Percentiles rank a stretch among this genome's conserved stretches.
phyloP scores from a whole-genome alignment of 257 asterid species.

The Nicotiana benthamiana region DNA sequence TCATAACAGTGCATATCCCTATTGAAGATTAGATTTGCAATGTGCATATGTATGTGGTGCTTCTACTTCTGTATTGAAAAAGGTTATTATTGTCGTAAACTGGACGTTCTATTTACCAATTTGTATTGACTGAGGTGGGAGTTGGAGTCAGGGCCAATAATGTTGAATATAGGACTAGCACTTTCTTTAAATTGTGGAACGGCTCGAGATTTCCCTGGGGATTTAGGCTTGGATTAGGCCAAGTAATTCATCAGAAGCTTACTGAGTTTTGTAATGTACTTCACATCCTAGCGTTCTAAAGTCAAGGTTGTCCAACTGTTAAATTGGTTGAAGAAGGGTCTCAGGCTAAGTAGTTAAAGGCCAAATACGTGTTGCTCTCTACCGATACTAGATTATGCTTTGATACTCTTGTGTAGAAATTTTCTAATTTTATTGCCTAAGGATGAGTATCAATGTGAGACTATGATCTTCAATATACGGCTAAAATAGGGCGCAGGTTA shows the following conservation, averaged over 20 bases:
- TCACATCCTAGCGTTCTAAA: background rate
- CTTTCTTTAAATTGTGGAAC: background rate
- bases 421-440: background rate
- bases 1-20: background rate
- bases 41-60: slow-evolving; percentile 1
- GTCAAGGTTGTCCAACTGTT: background rate
- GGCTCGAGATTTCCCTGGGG: background rate
- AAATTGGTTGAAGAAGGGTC: background rate
- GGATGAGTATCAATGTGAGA: background rate
- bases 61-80: background rate
- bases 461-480: background rate
- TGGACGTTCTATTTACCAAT: background rate
- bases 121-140: background rate
- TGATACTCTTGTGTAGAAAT: background rate
- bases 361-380: background rate
- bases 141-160: background rate
- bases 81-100: background rate
- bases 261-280: background rate
- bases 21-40: background rate
- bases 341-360: background rate
- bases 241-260: background rate
- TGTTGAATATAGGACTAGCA: background rate
- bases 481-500: background rate
- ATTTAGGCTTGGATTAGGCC: background rate
- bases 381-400: background rate